Evolutionary conservation across 257 asterid genomes (phyloP).

Genomic region (Salvia rosmarinus): DNA sequence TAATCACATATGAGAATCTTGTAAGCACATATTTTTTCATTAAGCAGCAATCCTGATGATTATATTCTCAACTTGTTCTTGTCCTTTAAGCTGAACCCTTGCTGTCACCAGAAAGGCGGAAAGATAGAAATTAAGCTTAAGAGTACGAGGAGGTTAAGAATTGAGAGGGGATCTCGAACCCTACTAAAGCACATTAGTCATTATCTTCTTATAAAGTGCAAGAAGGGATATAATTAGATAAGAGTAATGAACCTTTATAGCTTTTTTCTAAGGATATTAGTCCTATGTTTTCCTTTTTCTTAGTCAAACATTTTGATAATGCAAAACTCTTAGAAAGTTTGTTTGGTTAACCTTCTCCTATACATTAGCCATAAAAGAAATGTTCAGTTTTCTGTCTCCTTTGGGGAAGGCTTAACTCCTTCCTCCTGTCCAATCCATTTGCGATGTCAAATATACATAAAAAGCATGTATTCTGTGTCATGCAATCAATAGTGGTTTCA

Average conservation of each 20-base stretch:
- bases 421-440: background rate
- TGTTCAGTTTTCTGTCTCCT: background rate
- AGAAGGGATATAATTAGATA: background rate
- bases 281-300: background rate
- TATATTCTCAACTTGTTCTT: background rate
- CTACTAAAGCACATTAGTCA: background rate
- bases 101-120: background rate
- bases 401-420: background rate
- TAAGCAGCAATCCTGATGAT: background rate
- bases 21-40: background rate
- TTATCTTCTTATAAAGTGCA: background rate
- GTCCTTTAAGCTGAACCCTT: background rate
- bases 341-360: background rate
- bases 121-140: background rate
- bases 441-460: background rate
- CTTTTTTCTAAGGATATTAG: background rate
- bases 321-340: background rate
- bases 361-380: background rate
- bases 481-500: background rate
- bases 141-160: background rate
- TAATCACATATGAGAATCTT: background rate
- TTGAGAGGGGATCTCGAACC: background rate
- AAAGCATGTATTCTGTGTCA: background rate
- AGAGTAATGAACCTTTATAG: background rate
- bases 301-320: background rate